Base-by-base conservation (phyloP, 2,329 filamentous ascomycete species). In the Monosporascus ibericus region DNA sequence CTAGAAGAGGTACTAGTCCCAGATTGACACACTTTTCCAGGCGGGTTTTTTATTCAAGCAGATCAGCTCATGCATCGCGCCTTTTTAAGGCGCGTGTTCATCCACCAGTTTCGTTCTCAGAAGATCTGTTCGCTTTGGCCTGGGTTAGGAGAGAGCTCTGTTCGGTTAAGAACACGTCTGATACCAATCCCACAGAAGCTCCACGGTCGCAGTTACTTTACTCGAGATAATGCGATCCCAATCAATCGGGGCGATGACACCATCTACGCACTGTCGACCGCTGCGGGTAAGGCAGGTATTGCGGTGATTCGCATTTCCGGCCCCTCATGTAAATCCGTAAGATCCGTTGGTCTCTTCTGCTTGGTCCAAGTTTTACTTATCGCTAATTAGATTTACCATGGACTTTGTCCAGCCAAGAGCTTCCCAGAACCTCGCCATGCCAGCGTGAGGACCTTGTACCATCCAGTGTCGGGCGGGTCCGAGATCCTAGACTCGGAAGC, bases 201-300 rank as follows among this genome's bases (percentile, higher is more conserved):
- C 39, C 39, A 14, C 22, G 5, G 34, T 30, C 50, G n/a, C 39
- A 44, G 48, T 34, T 50, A 52, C 40, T 37, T 44, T 27, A 30
- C 50, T 18, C 49, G 50, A 51, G 48, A 50, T 18, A 48, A 36
- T 40, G 46, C 54, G 17, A 39, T 42, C 36, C 48, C 48, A 20
- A 40, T 53, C 25, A 48, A 51, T 22, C 52, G 44, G 2, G 58
- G 59, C 44, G 63, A 74, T 62, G 77, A 82, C 52, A 97, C 92
- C 1, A 95, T 99, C 50, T 97, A 95, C 69, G 94, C 94, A 0
- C 74, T 97, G 1, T 96, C 92, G 0, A 95, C 92, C 0, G 90
- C 90, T 0, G 76, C 87, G 11, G 94, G 92, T 1, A 85, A 85
- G 65, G 91, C 90, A 44, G 94, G 91, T 1, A 96, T 99, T 66